Percentiles rank a stretch among this genome's conserved stretches.
These are phyloP conservation scores for Phaeotremella fagi DNA, from an alignment of 768 basidiomycete species.

Conservation along the genomic window DNA sequence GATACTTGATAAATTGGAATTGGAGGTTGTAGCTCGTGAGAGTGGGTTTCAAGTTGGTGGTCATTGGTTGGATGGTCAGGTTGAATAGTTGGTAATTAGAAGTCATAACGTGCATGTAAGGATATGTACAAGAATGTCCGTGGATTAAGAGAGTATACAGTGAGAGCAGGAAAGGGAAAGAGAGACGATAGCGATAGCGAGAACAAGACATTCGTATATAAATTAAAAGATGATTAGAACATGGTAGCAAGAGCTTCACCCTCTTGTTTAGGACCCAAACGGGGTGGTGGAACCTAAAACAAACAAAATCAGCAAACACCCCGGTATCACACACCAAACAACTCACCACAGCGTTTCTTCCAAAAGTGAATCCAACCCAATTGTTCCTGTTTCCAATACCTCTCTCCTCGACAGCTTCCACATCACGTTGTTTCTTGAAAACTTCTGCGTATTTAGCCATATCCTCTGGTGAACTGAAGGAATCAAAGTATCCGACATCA, in stretches of 20 bases:
- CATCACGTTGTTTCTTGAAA: constrained; percentile 90
- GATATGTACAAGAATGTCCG: too few relatives aligned
- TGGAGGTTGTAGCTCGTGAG: background rate
- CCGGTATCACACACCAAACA: background rate
- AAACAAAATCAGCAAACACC: background rate
- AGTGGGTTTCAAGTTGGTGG: background rate
- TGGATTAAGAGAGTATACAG: too few relatives aligned
- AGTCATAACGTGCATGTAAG: background rate
- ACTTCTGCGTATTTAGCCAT: constrained; percentile 99
- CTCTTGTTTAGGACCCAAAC: constrained; percentile 39
- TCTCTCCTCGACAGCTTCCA: constrained; percentile 84
- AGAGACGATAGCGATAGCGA: too few relatives aligned
- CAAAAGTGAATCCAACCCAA: constrained; percentile 50
- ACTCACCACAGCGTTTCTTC: constrained; percentile 41
- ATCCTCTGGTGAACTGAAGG: constrained; percentile 67
- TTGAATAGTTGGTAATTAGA: background rate
- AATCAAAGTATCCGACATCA: constrained; percentile 64
- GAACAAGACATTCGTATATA: too few relatives aligned
- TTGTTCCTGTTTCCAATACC: constrained; percentile 50
- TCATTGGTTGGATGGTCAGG: background rate
- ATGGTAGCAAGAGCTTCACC: constrained; percentile 49
- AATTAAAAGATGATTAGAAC: too few relatives aligned
- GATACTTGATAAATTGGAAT: background rate
- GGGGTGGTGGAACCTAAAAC: constrained; percentile 23
- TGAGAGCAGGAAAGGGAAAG: too few relatives aligned